These are phyloP conservation scores for Phylloporus rhodoxanthus DNA, from an alignment of 768 basidiomycete species.

Conservation along the genomic window DNA sequence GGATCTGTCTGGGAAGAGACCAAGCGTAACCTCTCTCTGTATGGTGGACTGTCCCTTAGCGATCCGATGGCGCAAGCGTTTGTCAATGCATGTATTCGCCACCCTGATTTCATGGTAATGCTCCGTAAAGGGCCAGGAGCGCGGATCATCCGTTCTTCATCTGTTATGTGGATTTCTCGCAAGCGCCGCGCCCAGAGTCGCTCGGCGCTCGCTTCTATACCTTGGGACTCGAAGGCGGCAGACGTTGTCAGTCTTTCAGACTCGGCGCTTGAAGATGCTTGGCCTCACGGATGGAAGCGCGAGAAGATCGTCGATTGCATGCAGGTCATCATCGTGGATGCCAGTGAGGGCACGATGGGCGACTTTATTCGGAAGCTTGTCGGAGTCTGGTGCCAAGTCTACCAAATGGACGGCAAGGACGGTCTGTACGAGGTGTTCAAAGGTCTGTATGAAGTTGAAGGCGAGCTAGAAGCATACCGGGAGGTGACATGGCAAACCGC, in stretches of 20 bases:
- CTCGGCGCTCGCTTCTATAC: constrained; percentile 18
- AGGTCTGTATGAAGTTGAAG: constrained; percentile 17
- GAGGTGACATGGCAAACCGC: constrained; percentile 8
- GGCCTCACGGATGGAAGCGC: constrained; percentile 14
- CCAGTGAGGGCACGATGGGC: constrained; percentile 22
- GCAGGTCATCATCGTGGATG: constrained; percentile 28
- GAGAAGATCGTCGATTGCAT: constrained; percentile 24
- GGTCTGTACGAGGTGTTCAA: constrained; percentile 20
- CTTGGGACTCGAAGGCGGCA: constrained; percentile 21
- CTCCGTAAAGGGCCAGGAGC: constrained; percentile 27
- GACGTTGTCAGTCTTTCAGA: constrained; percentile 17
- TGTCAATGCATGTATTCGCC: constrained; percentile 28
- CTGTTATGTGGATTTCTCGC: constrained; percentile 26
- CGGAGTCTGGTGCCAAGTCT: constrained; percentile 25
- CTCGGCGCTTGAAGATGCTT: constrained; percentile 21
- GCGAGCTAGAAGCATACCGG: constrained; percentile 23
- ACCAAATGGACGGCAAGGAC: constrained; percentile 17
- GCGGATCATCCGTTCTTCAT: constrained; percentile 22
- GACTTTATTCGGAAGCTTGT: constrained; percentile 28
- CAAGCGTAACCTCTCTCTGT: constrained; percentile 21
- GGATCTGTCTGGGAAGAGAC: constrained; percentile 28
- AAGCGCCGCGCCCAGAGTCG: constrained; percentile 23
- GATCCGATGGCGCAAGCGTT: constrained; percentile 27
- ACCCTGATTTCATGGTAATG: constrained; percentile 29
- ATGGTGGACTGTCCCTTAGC: constrained; percentile 23